Evolutionary conservation across 352 stramenopile species (phyloP).

Genomic region (Pythium brassicae): DNA sequence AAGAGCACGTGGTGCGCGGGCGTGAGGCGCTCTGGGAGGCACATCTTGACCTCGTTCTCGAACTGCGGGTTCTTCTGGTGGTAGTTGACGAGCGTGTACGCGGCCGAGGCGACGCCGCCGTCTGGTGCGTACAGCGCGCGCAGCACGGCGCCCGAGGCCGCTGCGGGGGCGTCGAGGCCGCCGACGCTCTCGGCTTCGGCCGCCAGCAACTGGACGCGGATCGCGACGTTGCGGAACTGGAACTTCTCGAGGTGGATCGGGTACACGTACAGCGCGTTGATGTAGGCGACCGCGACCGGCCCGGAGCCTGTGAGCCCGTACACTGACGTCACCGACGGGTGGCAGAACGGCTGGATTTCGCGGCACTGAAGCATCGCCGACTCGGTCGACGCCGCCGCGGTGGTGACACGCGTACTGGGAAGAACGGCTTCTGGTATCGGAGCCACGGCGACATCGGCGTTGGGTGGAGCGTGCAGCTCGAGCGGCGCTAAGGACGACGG

Average conservation of each 20-base stretch:
- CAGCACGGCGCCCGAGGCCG: constrained; percentile 28
- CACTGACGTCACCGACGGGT: constrained; percentile 20
- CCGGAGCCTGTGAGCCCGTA: constrained; percentile 44
- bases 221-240: constrained; percentile 57
- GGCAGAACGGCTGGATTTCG: constrained; percentile 69
- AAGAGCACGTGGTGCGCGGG: constrained; percentile 52
- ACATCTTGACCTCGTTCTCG: constrained; percentile 72
- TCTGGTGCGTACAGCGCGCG: constrained; percentile 32
- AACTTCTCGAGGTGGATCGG: constrained; percentile 62
- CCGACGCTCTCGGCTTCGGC: constrained; percentile 41
- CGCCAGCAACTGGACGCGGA: constrained; percentile 61
- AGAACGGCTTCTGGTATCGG: too few relatives aligned
- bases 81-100: constrained; percentile 61
- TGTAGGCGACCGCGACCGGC: constrained; percentile 48
- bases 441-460: too few relatives aligned
- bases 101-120: constrained; percentile 20
- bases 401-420: too few relatives aligned
- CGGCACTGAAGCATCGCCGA: constrained; percentile 19
- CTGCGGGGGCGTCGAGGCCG: constrained; percentile 24
- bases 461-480: too few relatives aligned
- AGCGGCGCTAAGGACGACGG: too few relatives aligned
- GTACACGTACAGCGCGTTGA: constrained; percentile 66
- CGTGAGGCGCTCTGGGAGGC: constrained; percentile 49
- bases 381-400: background rate
- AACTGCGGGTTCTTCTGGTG: constrained; percentile 77